Conservation (phyloP, 805 yeast genomes). For the Candida railenensis region DNA sequence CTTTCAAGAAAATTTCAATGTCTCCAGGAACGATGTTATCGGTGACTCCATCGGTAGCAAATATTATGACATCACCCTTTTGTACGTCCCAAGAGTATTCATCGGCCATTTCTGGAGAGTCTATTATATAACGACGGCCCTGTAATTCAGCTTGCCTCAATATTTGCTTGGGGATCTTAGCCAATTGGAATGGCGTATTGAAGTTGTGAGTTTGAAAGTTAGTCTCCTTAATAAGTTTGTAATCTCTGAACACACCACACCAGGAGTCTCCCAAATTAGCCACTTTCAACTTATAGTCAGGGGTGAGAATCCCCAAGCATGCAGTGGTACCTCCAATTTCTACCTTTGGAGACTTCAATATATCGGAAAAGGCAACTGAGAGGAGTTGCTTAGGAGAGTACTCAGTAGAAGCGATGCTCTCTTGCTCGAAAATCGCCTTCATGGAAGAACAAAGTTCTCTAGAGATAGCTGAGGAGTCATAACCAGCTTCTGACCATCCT, state of each 20-base stretch:
- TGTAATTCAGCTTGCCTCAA: slow-evolving; percentile 50
- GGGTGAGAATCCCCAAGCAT: slow-evolving; percentile 71
- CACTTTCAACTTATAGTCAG: slow-evolving; percentile 55
- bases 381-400: slow-evolving; percentile 49
- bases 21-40: slow-evolving; percentile 80
- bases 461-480: slow-evolving; percentile 84
- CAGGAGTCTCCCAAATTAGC: slow-evolving; percentile 95
- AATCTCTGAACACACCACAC: slow-evolving; percentile 79
- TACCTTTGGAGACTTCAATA: slow-evolving; percentile 56
- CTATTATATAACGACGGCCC: slow-evolving; percentile 66
- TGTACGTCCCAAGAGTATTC: slow-evolving; percentile 61
- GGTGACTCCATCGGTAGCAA: slow-evolving; percentile 92
- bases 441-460: slow-evolving; percentile 70
- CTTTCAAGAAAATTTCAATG: slow-evolving; percentile 65
- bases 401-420: slow-evolving; percentile 7
- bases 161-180: slow-evolving; percentile 72
- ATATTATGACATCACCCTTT: slow-evolving; percentile 72
- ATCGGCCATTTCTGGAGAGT: slow-evolving; percentile 69
- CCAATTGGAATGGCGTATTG: slow-evolving; percentile 89
- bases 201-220: slow-evolving; percentile 80
- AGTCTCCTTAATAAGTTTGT: slow-evolving; percentile 61
- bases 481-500: slow-evolving; percentile 93
- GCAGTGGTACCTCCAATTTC: slow-evolving; percentile 95
- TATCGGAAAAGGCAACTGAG: slow-evolving; percentile 51
- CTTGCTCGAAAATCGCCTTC: slow-evolving; percentile 33